These are phyloP conservation scores for Penicillium aurantiogriseum DNA, from an alignment of 2,329 filamentous ascomycete species.

Conservation along the genomic window DNA sequence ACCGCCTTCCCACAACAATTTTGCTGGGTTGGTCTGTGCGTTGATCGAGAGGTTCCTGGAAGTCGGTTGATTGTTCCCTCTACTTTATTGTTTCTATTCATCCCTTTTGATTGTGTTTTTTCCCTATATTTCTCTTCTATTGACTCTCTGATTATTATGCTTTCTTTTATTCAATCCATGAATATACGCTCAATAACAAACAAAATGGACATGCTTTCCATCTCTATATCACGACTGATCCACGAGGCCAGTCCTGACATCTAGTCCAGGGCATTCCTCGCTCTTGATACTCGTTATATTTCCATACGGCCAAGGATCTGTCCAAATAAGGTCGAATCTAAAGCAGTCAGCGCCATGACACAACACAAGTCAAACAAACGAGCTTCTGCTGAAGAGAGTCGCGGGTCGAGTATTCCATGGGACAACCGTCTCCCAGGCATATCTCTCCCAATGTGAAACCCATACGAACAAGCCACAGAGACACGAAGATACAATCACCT, in stretches of 20 bases:
- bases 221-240: conserved; percentile 20
- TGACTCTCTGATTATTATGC: not conserved
- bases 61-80: not conserved
- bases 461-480: not conserved
- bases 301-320: conserved; percentile 28
- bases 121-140: not conserved
- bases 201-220: not conserved
- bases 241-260: conserved; percentile 16
- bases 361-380: not conserved
- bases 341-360: conserved; percentile 2
- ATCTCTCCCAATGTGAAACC: not conserved
- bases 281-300: conserved; percentile 27
- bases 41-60: not conserved
- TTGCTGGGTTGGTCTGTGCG: conserved; percentile 7
- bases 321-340: conserved; percentile 35
- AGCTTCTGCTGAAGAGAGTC: not conserved
- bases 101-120: not conserved
- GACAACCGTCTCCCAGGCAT: not conserved
- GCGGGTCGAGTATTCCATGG: not conserved
- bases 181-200: not conserved
- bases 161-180: not conserved
- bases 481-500: conserved; percentile 8
- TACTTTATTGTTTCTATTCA: not conserved
- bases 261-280: conserved; percentile 29
- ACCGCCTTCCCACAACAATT: conserved; percentile 21